These are phyloP conservation scores for Plasmodium cynomolgi DNA, from an alignment of 169 alveolate species.

Conservation along the genomic window DNA sequence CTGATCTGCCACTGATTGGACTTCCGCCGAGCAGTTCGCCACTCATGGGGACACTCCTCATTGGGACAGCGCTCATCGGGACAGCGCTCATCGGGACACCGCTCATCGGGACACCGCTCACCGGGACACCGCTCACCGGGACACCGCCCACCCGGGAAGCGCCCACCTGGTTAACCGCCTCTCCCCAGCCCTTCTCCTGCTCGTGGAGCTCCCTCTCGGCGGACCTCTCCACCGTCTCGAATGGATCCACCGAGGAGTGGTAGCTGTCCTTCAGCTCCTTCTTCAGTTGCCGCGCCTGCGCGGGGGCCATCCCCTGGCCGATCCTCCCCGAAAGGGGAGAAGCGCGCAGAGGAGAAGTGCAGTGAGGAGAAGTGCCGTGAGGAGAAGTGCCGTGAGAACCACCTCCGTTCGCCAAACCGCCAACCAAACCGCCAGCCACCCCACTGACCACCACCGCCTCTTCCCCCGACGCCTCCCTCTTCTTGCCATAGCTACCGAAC, in stretches of 20 bases:
- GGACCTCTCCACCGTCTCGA: background rate
- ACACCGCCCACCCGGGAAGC: background rate
- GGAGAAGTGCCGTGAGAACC: background rate
- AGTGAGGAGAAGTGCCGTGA: too few species aligned
- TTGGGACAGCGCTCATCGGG: background rate
- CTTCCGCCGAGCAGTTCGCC: background rate
- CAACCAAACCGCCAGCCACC: background rate
- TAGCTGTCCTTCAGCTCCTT: background rate
- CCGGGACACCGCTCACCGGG: too few species aligned
- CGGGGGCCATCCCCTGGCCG: background rate
- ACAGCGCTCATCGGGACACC: too few species aligned
- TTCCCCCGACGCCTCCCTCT: background rate
- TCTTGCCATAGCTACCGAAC: constrained; percentile 1
- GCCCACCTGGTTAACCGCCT: background rate
- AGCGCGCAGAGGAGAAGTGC: too few species aligned
- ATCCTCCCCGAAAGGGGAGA: background rate
- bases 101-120: background rate
- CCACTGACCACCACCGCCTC: background rate
- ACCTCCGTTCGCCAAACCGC: background rate
- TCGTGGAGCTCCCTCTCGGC: background rate
- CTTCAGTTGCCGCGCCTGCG: background rate
- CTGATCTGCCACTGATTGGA: background rate
- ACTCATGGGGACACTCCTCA: background rate
- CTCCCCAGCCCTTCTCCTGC: background rate
- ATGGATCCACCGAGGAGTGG: constrained; percentile 11